phyloP scores from a whole-genome alignment of 768 basidiomycete species.

The Pleurotus giganteus region DNA sequence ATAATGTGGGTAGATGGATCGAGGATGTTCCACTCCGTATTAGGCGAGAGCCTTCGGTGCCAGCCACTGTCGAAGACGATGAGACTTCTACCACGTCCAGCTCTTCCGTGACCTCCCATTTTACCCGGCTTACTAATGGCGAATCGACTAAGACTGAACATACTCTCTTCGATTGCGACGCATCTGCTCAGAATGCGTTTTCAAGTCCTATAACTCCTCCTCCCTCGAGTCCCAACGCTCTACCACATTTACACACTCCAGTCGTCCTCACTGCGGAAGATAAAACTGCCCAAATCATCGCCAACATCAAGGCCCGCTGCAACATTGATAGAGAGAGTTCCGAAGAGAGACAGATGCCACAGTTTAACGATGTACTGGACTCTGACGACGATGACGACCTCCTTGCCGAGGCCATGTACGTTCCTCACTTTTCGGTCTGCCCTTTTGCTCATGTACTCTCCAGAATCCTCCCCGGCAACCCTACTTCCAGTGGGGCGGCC shows the following conservation, averaged over 20 bases:
- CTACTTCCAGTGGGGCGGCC: neutral
- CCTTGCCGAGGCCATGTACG: constrained; percentile 2
- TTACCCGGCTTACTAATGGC: neutral
- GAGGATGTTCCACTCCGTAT: constrained; percentile 14
- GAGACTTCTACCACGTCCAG: constrained; percentile 14
- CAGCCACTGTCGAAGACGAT: constrained; percentile 18
- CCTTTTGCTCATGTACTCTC: neutral
- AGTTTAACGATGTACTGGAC: constrained; percentile 46
- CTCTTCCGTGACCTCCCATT: constrained; percentile 18
- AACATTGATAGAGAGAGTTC: constrained; percentile 28
- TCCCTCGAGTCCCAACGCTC: neutral
- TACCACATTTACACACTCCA: constrained; percentile 18
- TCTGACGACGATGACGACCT: constrained; percentile 51
- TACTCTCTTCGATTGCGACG: neutral
- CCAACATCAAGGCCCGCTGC: constrained; percentile 51
- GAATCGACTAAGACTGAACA: neutral
- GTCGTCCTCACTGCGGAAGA: constrained; percentile 31
- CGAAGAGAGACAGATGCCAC: constrained; percentile 30
- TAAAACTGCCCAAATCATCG: constrained; percentile 60
- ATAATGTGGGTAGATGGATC: constrained; percentile 44
- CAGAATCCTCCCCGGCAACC: neutral
- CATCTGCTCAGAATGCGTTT: neutral
- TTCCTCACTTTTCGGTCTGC: neutral
- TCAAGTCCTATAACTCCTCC: neutral
- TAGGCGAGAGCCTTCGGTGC: constrained; percentile 3